These are phyloP conservation scores for Pyrenochaeta sp. DNA, from an alignment of 2,329 filamentous ascomycete genomes.

Conservation along the genomic window DNA sequence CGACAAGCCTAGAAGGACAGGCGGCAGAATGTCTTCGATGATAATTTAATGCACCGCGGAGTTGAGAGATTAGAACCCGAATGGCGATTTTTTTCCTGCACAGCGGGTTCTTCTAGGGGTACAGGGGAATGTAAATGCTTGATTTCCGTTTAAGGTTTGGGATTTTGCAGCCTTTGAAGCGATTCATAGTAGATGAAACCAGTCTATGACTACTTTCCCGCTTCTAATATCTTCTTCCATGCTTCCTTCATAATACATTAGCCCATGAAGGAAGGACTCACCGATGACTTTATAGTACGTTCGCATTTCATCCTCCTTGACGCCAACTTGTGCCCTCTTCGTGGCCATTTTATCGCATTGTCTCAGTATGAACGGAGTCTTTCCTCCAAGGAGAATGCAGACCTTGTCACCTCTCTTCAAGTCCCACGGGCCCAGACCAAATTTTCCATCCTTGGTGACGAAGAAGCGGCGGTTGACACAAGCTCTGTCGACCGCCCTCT, in stretches of 20 bases:
- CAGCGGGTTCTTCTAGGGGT: too few relatives aligned
- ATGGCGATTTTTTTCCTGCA: too few relatives aligned
- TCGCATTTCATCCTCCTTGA: neutral
- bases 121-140: too few relatives aligned
- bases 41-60: too few relatives aligned
- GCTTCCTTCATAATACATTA: constrained; percentile 12
- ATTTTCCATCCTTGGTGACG: constrained; percentile 1
- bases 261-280: constrained; percentile 13
- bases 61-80: too few relatives aligned
- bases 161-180: too few relatives aligned
- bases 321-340: neutral
- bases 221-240: constrained; percentile 1
- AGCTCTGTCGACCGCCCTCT: neutral
- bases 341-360: neutral
- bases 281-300: constrained; percentile 13
- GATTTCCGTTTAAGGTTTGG: too few relatives aligned
- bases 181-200: neutral
- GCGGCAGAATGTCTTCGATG: too few relatives aligned
- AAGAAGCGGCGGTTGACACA: constrained; percentile 14
- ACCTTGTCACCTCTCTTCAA: constrained; percentile 7
- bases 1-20: too few relatives aligned
- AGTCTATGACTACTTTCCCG: neutral
- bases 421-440: constrained; percentile 12
- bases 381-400: constrained; percentile 12
- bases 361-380: constrained; percentile 10